A percentile compares a stretch with the other conserved stretches of the same genome.
phyloP scores from a whole-genome alignment of 108 stramenopile genomes.

The Cyclotella atomus region DNA sequence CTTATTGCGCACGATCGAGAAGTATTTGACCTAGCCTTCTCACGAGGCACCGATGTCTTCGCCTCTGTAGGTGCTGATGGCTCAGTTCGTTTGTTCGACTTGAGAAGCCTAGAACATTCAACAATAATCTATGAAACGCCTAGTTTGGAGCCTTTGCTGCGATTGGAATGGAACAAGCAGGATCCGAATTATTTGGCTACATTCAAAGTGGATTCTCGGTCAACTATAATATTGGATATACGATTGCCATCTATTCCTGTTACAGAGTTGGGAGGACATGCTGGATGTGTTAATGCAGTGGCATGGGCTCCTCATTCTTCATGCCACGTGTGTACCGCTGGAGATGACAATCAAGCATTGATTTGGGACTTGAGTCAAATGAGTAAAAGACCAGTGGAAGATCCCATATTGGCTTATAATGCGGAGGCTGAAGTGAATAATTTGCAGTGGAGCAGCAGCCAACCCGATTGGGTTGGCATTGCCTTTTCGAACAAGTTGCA shows the following conservation, averaged over 20 bases:
- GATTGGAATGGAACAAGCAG: conserved; percentile 98
- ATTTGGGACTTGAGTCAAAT: conserved; percentile 96
- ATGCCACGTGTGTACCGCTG: conserved; percentile 96
- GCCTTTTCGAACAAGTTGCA: conserved; percentile 94
- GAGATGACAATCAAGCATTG: conserved; percentile 95
- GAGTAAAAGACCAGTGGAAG: conserved; percentile 85
- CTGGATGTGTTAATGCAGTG: conserved; percentile 90
- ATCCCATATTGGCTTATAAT: conserved; percentile 98
- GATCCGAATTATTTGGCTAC: conserved; percentile 98
- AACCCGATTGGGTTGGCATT: conserved; percentile 98
- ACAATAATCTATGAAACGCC: conserved; percentile 97
- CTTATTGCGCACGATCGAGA: conserved; percentile 99
- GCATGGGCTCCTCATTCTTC: conserved; percentile 99
- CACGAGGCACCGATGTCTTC: conserved; percentile 93
- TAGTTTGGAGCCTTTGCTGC: conserved; percentile 88
- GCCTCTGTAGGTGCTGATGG: conserved; percentile 98
- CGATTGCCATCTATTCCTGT: conserved; percentile 87
- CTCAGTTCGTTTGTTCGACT: conserved; percentile 95
- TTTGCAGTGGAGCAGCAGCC: conserved; percentile 93
- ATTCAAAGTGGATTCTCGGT: conserved; percentile 84
- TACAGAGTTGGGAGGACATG: conserved; percentile 86
- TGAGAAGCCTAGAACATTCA: conserved; percentile 95
- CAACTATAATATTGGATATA: conserved; percentile 92
- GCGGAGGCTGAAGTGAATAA: conserved; percentile 97
- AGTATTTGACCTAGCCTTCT: conserved; percentile 98